A percentile compares a stretch with the other conserved stretches of the same genome.
Evolutionary conservation across 192 early-diverging fungal species (phyloP).

Genomic region (Coemansia erecta): DNA sequence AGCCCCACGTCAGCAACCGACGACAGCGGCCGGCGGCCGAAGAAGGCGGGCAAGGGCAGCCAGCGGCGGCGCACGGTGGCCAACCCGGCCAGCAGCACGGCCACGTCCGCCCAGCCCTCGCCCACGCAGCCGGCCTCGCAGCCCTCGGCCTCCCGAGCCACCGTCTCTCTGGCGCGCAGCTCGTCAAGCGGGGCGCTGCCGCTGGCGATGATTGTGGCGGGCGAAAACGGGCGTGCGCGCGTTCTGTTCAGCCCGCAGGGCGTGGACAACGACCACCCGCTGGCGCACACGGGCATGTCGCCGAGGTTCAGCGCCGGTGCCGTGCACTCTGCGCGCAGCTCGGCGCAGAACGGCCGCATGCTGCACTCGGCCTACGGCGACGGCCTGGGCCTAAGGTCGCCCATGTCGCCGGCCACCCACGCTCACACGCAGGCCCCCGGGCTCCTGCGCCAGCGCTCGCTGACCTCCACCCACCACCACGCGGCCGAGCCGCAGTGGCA

Average conservation of each 20-base stretch:
- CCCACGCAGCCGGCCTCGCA: neutral
- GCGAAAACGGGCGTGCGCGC: constrained; percentile 42
- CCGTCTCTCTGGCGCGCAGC: constrained; percentile 7
- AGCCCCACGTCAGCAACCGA: too few species aligned
- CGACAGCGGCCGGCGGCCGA: too few species aligned
- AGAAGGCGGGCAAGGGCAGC: neutral
- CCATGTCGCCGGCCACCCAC: constrained; percentile 11
- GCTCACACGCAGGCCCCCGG: neutral
- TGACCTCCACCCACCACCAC: neutral
- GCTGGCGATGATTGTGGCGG: constrained; percentile 29
- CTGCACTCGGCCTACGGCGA: constrained; percentile 4
- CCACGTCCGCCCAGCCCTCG: neutral
- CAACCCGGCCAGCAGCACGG: neutral
- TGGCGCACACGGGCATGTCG: neutral
- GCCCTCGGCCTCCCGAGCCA: neutral
- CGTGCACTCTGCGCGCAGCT: constrained; percentile 1
- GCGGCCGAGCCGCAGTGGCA: neutral
- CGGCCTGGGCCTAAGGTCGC: constrained; percentile 16
- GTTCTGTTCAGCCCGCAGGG: constrained; percentile 27
- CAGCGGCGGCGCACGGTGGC: neutral
- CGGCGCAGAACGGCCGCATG: constrained; percentile 6
- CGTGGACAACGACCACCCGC: constrained; percentile 6
- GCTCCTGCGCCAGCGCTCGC: neutral
- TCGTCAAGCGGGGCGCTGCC: constrained; percentile 9
- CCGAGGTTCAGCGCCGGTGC: constrained; percentile 13